Conservation (phyloP, 345 rosid species). For the Eucalyptus caleyi region DNA sequence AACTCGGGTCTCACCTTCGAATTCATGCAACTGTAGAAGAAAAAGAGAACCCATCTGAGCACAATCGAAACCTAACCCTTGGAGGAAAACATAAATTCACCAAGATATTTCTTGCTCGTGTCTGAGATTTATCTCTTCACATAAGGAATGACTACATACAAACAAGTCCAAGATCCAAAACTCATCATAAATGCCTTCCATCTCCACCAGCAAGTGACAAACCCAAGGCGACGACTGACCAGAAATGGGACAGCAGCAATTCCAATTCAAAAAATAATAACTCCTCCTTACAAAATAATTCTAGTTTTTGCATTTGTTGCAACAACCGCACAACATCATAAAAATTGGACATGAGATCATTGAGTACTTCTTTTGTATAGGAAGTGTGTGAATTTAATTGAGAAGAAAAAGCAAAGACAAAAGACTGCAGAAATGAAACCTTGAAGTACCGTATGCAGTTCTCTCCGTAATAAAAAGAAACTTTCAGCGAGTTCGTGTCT, state of each 20-base stretch:
- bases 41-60: neutral
- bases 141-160: neutral
- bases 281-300: neutral
- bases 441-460: neutral
- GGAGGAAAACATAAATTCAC: neutral
- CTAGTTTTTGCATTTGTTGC: neutral
- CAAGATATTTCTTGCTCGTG: neutral
- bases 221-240: neutral
- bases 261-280: neutral
- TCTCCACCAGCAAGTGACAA: neutral
- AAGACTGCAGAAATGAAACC: neutral
- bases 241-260: neutral
- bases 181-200: neutral
- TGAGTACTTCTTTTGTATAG: neutral
- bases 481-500: neutral
- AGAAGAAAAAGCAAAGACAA: neutral
- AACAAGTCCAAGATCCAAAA: neutral
- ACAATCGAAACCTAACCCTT: neutral
- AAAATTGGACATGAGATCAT: neutral
- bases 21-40: neutral
- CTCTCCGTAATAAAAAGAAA: neutral
- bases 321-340: neutral
- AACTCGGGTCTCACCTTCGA: neutral
- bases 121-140: neutral
- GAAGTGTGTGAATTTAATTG: neutral